phyloP scores from a whole-genome alignment of 768 basidiomycete genomes.

The Agaricus blazei region DNA sequence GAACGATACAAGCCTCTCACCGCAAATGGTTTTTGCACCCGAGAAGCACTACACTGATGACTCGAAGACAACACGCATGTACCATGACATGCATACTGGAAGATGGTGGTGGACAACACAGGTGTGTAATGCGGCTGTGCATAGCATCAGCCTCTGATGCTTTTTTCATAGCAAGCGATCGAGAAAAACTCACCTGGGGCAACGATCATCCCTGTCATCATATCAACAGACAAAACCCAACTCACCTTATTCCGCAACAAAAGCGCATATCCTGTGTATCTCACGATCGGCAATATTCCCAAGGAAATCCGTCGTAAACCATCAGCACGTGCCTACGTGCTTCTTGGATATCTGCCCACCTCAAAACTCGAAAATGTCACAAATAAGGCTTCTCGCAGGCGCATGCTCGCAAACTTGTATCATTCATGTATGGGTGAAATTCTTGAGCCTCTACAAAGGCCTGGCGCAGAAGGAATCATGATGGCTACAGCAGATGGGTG shows the following conservation, averaged over 20 bases:
- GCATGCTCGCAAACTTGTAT: slow-evolving; percentile 24
- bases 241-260: slow-evolving; percentile 36
- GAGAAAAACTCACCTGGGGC: slow-evolving; percentile 12
- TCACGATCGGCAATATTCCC: slow-evolving; percentile 42
- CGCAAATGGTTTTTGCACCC: slow-evolving; percentile 25
- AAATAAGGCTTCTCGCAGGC: slow-evolving; percentile 18
- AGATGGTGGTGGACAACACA: slow-evolving; percentile 51
- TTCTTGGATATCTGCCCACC: slow-evolving; percentile 37
- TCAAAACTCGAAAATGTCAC: slow-evolving; percentile 25
- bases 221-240: slow-evolving; percentile 42
- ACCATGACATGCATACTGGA: slow-evolving; percentile 41
- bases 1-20: slow-evolving; percentile 26
- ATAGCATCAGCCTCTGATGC: too few relatives aligned
- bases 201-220: slow-evolving; percentile 36
- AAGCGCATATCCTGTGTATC: slow-evolving; percentile 39
- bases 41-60: slow-evolving; percentile 32
- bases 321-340: slow-evolving; percentile 24
- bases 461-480: slow-evolving; percentile 19
- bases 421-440: slow-evolving; percentile 30
- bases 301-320: slow-evolving; percentile 35
- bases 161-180: slow-evolving; percentile 4
- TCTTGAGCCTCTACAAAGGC: slow-evolving; percentile 22
- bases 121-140: slow-evolving; percentile 26
- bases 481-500: slow-evolving; percentile 31
- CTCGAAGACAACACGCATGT: slow-evolving; percentile 20